Evolutionary conservation across 208 protist species (phyloP), one percentile per base, ranked within the genome.

Genomic region (Acanthamoeba triangularis): DNA sequence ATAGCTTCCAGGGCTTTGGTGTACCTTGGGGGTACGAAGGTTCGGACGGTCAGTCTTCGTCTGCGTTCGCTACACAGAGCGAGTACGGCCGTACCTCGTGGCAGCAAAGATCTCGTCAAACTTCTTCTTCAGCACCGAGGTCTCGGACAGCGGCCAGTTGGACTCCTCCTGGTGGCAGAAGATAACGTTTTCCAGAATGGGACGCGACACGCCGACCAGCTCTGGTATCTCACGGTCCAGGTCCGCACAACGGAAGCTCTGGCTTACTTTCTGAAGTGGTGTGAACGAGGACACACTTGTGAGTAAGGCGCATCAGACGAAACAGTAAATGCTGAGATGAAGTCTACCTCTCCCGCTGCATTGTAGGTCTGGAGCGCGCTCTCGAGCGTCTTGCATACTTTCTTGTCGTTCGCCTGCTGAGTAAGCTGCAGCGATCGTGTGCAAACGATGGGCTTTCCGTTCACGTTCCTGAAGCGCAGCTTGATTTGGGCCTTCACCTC

Each of bases 91-190:
- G 44, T 96, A 99, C 95, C 97, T 98, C 3, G 99, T 99, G 1
- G 99, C 98, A 37, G 98, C 97, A 97, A 99, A 99, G 61, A 99
- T 99, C 91, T 99, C 99, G 97, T 99, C 99, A 97, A 99, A 99
- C 95, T 99, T 99, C 30, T 99, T 98, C 96, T 99, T 99, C 54
- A 99, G 97, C n/a, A 98, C 98, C 69, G 98, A 98, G 25, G 98
- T 97, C 7, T 99, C 98, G 3, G 95, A 96, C 10, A 99, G 96
- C 1, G 99, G 99, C 99, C 99, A 99, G 97, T 99, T 99, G 74
- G 98, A 99, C 37, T 99, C 99, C 95, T 99, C 99, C 96, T 99
- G 98, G 84, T 98, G 98, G 95, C 98, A 98, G 94, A 98, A 98
- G n/a, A 98, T 98, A n/a, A 98, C 98, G 80, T 99, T 99, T 94